Conservation (phyloP, 2,329 filamentous ascomycete species). For the Aspergillus sojae region DNA sequence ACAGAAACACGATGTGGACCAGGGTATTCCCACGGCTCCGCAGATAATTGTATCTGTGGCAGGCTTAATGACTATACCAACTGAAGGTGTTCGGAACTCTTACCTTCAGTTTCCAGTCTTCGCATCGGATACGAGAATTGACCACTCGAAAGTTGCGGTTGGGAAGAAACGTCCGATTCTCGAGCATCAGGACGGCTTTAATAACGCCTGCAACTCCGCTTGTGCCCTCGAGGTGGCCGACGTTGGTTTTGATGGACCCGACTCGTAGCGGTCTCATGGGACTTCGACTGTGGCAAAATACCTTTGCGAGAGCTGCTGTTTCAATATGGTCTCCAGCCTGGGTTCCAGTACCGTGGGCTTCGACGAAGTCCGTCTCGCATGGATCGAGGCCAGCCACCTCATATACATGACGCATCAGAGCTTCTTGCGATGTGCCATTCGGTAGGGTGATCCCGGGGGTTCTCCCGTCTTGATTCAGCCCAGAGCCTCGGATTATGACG, state of each 20-base stretch:
- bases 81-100: background rate
- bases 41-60: conserved; percentile 19
- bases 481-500: conserved; percentile 46
- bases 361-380: conserved; percentile 27
- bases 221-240: conserved; percentile 30
- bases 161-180: conserved; percentile 48
- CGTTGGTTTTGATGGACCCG: conserved; percentile 26
- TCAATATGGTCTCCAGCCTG: conserved; percentile 38
- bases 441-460: conserved; percentile 52
- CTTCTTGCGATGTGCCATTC: conserved; percentile 37
- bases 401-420: conserved; percentile 37
- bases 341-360: conserved; percentile 39
- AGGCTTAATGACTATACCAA: background rate
- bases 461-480: conserved; percentile 49
- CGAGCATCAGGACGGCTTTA: conserved; percentile 48
- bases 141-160: conserved; percentile 46
- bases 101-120: conserved; percentile 42
- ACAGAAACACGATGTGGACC: conserved; percentile 29
- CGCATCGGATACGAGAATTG: conserved; percentile 40
- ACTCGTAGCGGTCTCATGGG: conserved; percentile 22
- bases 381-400: conserved; percentile 28
- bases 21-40: conserved; percentile 20
- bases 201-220: conserved; percentile 31
- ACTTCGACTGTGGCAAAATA: conserved; percentile 25
- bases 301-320: conserved; percentile 28